Conservation (phyloP, 495 filamentous ascomycete species). For the Hypoxylon lienhwacheense region DNA sequence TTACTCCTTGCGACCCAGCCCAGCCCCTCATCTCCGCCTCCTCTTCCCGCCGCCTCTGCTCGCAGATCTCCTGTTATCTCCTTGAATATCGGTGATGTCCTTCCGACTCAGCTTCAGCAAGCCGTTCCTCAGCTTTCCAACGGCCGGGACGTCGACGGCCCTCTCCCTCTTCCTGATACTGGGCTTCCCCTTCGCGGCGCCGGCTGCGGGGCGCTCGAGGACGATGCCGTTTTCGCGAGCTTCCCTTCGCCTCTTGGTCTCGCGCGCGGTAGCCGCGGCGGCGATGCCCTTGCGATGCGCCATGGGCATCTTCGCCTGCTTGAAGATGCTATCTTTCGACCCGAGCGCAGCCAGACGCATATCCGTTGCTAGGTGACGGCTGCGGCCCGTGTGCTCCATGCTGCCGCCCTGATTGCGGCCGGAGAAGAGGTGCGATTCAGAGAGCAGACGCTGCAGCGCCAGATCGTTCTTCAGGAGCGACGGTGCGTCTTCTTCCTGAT, state of each 20-base stretch:
- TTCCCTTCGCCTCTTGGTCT: constrained; percentile 71
- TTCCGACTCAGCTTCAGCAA: constrained; percentile 75
- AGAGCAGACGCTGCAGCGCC: constrained; percentile 81
- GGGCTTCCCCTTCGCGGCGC: constrained; percentile 36
- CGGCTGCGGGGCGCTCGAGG: constrained; percentile 64
- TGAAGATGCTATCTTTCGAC: constrained; percentile 69
- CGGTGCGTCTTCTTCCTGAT: constrained; percentile 56
- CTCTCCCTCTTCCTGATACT: constrained; percentile 57
- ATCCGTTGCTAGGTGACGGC: constrained; percentile 73
- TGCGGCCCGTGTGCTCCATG: constrained; percentile 50
- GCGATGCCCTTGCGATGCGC: constrained; percentile 76
- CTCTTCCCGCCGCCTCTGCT: constrained; percentile 36
- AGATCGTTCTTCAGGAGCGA: constrained; percentile 83
- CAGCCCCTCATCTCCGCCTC: constrained; percentile 35
- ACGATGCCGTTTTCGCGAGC: constrained; percentile 90
- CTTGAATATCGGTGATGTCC: constrained; percentile 73
- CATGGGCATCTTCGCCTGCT: constrained; percentile 83
- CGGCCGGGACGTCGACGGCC: constrained; percentile 70
- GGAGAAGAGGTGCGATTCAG: constrained; percentile 90
- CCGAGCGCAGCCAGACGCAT: constrained; percentile 79
- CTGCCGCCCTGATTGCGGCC: constrained; percentile 57
- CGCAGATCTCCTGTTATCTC: constrained; percentile 28
- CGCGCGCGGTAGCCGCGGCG: constrained; percentile 61
- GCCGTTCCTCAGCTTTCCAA: constrained; percentile 79
- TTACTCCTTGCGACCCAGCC: background rate